Evolutionary conservation across 306 rosid species (phyloP).

Genomic region (Prunus campanulata): DNA sequence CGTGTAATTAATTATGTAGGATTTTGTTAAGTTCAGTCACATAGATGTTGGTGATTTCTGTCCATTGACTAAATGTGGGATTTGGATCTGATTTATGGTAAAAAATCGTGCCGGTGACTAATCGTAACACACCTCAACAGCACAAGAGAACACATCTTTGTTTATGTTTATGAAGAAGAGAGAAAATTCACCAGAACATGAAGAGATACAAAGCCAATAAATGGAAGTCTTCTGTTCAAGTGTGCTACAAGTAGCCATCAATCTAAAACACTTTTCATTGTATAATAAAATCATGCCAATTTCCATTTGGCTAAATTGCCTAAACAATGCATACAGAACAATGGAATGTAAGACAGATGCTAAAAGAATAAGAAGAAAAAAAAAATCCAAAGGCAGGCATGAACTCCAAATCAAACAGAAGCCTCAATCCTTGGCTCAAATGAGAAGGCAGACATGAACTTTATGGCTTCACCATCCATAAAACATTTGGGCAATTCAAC

Average conservation of each 20-base stretch:
- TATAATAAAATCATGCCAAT: too few species aligned
- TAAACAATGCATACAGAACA: not conserved
- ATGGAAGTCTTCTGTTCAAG: not conserved
- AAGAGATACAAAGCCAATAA: not conserved
- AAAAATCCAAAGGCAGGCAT: not conserved
- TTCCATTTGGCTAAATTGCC: not conserved
- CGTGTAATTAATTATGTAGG: too few species aligned
- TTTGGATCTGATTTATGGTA: too few species aligned
- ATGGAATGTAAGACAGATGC: not conserved
- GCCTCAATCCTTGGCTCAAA: slow-evolving; percentile 95
- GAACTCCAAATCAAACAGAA: slow-evolving; percentile 38
- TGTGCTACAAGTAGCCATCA: not conserved
- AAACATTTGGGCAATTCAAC: slow-evolving; percentile 65
- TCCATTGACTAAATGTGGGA: too few species aligned
- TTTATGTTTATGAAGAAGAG: not conserved
- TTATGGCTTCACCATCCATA: slow-evolving; percentile 60
- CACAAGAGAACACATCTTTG: too few species aligned
- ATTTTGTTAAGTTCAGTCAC: too few species aligned
- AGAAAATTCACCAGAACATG: not conserved
- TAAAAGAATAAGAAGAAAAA: not conserved
- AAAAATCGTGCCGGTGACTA: too few species aligned
- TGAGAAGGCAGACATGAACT: slow-evolving; percentile 88
- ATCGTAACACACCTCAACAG: too few species aligned
- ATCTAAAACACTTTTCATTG: not conserved
- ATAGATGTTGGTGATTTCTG: too few species aligned